Evolutionary conservation across 1,139 yeast genomes (phyloP), one percentile per base, ranked within the genome.

Genomic region (Candida frijolesensis): DNA sequence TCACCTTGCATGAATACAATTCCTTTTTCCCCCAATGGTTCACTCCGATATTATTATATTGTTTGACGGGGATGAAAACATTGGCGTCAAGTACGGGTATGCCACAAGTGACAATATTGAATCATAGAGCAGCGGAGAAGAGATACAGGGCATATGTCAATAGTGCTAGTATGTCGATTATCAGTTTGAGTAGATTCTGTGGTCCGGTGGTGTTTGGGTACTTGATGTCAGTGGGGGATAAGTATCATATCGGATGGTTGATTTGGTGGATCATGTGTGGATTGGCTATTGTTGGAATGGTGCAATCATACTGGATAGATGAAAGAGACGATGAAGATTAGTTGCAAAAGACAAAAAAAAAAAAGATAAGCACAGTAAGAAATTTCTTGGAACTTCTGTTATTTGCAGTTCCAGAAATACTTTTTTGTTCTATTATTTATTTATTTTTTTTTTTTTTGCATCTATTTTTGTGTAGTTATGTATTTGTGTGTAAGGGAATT

Each of bases 171-270:
- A 66, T 80, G 57, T 74, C 81, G 48, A 70, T 78, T 41, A 70
- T 79, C n/a, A 76, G 88, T 0, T 65, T 78, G 34, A 84, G 87
- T 0, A 65, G 89, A 53, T 84, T 80, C 49, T 44, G 79, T 1
- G 87, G 84, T 2, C 89, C 89, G 0, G 61, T 82, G 12, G 43
- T 73, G 1, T 83, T 85, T 84, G 89, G 89, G 8, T 68, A 64
- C 49, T 57, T 84, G 38, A 82, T 83, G 78, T 70, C 84, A 2
- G 67, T 67, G 54, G 76, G 77, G 16, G 79, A 80, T 56, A 35
- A 44, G 14, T 29, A 44, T 37, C 59, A 59, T 10, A 55, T 63
- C 22, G 70, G 72, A 2, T 62, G 46, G 44, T 50, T 52, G 35
- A 43, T 45, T 6, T 52, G 55, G 55, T 52, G 55, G 55, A 37